Evolutionary conservation across 2,329 filamentous ascomycete species (phyloP).

Genomic region (Colletotrichum echinochloae): DNA sequence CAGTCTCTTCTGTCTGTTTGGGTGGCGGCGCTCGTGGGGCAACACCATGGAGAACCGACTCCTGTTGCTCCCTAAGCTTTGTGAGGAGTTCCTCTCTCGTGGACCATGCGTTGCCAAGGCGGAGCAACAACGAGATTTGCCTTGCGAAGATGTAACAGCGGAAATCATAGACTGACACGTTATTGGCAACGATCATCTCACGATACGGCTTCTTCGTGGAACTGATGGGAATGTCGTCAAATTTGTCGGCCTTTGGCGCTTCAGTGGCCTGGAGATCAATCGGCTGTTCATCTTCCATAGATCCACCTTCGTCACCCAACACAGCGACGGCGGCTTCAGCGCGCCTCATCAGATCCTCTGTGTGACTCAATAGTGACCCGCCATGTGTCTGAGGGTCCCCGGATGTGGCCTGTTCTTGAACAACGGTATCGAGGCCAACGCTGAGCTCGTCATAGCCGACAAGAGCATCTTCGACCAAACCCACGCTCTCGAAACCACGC

Average conservation of each 20-base stretch:
- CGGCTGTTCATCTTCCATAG: slow-evolving; percentile 54
- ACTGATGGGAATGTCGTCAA: slow-evolving; percentile 71
- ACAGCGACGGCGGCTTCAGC: slow-evolving; percentile 64
- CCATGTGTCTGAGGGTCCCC: slow-evolving; percentile 74
- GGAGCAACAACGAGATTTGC: slow-evolving; percentile 84
- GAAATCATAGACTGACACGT: slow-evolving; percentile 97
- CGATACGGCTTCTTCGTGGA: slow-evolving; percentile 84
- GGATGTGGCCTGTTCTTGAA: slow-evolving; percentile 76
- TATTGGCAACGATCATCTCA: slow-evolving; percentile 91
- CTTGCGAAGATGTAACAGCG: slow-evolving; percentile 92
- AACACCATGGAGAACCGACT: slow-evolving; percentile 68
- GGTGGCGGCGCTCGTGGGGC: slow-evolving; percentile 63
- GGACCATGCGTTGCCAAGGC: slow-evolving; percentile 81
- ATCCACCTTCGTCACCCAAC: slow-evolving; percentile 46
- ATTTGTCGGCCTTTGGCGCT: slow-evolving; percentile 51
- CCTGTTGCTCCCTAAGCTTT: slow-evolving; percentile 72
- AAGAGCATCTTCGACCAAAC: slow-evolving; percentile 93
- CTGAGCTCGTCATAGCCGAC: slow-evolving; percentile 95
- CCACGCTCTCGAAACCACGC: slow-evolving; percentile 94
- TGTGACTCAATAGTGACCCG: slow-evolving; percentile 77
- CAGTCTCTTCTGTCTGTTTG: slow-evolving; percentile 69
- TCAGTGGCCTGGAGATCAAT: slow-evolving; percentile 64
- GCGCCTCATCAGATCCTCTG: slow-evolving; percentile 76
- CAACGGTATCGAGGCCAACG: slow-evolving; percentile 84
- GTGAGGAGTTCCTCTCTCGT: slow-evolving; percentile 71